Evolutionary conservation across 345 rosid species (phyloP), one percentile per base, ranked within the genome.

Genomic region (Cochlearia excelsa): DNA sequence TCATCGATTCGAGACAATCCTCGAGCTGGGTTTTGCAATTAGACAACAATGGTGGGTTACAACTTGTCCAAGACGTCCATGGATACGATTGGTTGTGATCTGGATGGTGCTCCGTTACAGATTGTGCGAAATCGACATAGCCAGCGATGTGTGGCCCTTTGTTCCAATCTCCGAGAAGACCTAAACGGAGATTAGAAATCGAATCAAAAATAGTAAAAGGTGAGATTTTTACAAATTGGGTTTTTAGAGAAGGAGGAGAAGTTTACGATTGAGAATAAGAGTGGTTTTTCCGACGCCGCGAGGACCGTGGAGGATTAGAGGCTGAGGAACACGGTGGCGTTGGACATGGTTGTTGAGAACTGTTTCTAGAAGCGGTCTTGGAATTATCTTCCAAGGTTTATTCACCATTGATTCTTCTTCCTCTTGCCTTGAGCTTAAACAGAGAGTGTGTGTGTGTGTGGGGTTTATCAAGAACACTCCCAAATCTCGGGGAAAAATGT

Each of bases 221-320:
- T 46, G 6, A 9, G 43, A 50, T 60, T 16, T 47, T 59, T 44
- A 3, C 6, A 37, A 4, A 9, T n/a, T 4, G 40, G 40, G 6
- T 29, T 35, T 11, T 35, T 2, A 33, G 27, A 4, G 47, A 37
- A 3, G 10, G 26, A 37, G 1, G 6, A 42, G 26, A 8, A 40
- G n/a, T 27, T 35, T 82, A 90, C 97, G 87, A 54, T 93, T 91
- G 26, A 86, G 87, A 74, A 93, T 67, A 52, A 93, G 79, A 10
- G 99, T 89, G 71, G 99, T 93, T 71, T 93, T 93, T 82, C 97
- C 96, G 74, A 77, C 88, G 76, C 99, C 99, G 26, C 99, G 88
- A 61, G 99, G 99, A 45, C 99, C 97, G 46, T 90, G 97, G 79
- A 90, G 78, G 68, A 94, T 77, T 70, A 94, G 96, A 11, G 96